These are phyloP conservation scores for Ceratocystis alfenasii DNA, from an alignment of 2,329 filamentous ascomycete genomes.

Conservation along the genomic window DNA sequence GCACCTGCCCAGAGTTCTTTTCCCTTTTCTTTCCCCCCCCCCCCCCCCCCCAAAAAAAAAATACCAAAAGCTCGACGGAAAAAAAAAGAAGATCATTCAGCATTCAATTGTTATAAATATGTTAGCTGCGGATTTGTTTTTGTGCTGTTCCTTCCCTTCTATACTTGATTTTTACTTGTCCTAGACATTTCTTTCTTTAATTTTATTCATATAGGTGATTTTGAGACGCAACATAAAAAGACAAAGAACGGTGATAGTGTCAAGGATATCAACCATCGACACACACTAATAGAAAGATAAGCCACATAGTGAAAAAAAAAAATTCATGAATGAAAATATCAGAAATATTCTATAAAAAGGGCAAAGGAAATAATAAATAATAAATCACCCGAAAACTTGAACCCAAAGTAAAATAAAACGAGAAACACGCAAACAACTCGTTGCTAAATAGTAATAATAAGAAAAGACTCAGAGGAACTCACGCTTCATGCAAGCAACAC, in stretches of 20 bases:
- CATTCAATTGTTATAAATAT: constrained; percentile 9
- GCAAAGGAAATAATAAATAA: neutral
- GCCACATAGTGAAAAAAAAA: too few relatives aligned
- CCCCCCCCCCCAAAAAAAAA: neutral
- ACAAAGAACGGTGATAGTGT: too few relatives aligned
- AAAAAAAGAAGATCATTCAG: constrained; percentile 5
- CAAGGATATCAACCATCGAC: too few relatives aligned
- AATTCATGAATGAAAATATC: too few relatives aligned
- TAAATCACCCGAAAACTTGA: neutral
- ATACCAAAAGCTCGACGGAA: neutral
- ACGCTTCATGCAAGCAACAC: neutral
- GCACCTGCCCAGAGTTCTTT: too few relatives aligned
- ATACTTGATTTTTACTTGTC: neutral
- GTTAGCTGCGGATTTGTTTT: neutral
- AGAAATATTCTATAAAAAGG: too few relatives aligned
- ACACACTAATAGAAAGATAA: too few relatives aligned
- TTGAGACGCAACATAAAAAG: too few relatives aligned
- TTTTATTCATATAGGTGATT: too few relatives aligned
- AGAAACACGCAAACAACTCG: neutral
- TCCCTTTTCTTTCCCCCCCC: neutral
- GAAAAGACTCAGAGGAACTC: neutral
- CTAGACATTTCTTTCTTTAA: neutral
- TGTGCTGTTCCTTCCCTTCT: neutral
- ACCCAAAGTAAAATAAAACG: neutral
- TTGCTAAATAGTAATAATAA: neutral